Base-by-base conservation (phyloP, 225 moss, liverwort and hornwort genomes). In the Polytrichum formosum region DNA sequence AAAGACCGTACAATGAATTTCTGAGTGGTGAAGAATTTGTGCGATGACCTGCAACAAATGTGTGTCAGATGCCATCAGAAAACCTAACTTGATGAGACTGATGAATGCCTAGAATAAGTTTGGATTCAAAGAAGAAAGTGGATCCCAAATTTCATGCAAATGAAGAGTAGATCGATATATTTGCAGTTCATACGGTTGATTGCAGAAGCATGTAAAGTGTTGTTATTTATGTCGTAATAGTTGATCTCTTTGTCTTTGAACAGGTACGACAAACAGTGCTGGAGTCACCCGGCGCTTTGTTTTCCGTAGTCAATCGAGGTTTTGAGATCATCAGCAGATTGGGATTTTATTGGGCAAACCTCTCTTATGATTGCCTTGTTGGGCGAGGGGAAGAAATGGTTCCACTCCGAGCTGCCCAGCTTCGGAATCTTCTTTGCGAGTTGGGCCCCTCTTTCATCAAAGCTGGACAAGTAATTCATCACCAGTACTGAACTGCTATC, bases 331-430 rank as follows among this genome's bases (percentile, higher is more conserved):
- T 92, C 33, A 84, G 73, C 68, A 77, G 83, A 10, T 63, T 98
- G 68, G 97, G 97, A 31, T 77, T 94, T 54, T 98, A 94, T 74
- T 98, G 97, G 97, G 92, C 88, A 59, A 69, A 88, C 6, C 83
- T 98, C 64, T 94, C 92, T 10, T 94, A 92, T 21, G 97, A 98
- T 75, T 98, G 91, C 70, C 79, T 98, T n/a, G 70, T 94, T 71
- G 85, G 94, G 55, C 83, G 91, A 18, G 97, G 97, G 46, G 94
- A 98, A 70, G 92, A 98, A 85, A 98, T 94, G 94, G 97, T 98
- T 37, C 94, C 97, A 19, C 54, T 87, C 63, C 92, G 97, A 64
- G 91, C 97, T 63, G 81, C 82, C 61, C 92, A 98, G 80, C 94
- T 98, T 56, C 91, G 98, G 18, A 81, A 35, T 37, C 81, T 94